Conservation (phyloP, 2,329 filamentous ascomycete genomes). For the Colletotrichum caudatum region DNA sequence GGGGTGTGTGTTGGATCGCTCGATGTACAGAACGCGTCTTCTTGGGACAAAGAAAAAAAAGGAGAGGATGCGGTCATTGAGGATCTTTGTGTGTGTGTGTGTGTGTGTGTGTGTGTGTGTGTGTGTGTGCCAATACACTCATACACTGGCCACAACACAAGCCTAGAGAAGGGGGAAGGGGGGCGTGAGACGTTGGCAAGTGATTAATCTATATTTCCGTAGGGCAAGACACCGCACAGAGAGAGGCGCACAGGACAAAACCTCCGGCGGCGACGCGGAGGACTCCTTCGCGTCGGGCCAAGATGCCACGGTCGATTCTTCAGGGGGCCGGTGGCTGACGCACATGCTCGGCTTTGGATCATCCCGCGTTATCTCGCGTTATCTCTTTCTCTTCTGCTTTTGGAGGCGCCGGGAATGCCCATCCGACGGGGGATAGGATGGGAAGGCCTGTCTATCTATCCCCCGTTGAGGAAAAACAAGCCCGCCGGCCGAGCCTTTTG, state of each 20-base stretch:
- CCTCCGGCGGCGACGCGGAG: slow-evolving; percentile 24
- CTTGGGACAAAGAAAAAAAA: neutral
- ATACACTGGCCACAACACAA: neutral
- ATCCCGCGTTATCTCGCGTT: neutral
- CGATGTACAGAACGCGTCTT: slow-evolving; percentile 10
- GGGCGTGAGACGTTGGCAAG: neutral
- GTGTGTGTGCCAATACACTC: neutral
- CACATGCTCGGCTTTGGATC: slow-evolving; percentile 12
- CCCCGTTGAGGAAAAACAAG: slow-evolving; percentile 19
- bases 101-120: too few relatives aligned
- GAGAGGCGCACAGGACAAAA: slow-evolving; percentile 27
- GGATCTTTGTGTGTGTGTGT: neutral
- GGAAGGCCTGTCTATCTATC: slow-evolving; percentile 14
- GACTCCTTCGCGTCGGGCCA: slow-evolving; percentile 28
- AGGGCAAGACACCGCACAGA: neutral
- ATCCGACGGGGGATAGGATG: neutral
- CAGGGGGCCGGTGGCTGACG: slow-evolving; percentile 19
- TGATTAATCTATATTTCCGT: too few relatives aligned
- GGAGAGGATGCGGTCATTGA: neutral
- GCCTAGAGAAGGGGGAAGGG: neutral
- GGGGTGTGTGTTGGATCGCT: neutral
- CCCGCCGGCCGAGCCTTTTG: slow-evolving; percentile 19
- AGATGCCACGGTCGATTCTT: neutral
- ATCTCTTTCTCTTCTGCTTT: neutral
- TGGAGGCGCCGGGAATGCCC: slow-evolving; percentile 16